Percentiles rank a stretch among this genome's conserved stretches.
Conservation (phyloP, 164 flowering plant genomes). For the Tetrastigma voinierianum region DNA sequence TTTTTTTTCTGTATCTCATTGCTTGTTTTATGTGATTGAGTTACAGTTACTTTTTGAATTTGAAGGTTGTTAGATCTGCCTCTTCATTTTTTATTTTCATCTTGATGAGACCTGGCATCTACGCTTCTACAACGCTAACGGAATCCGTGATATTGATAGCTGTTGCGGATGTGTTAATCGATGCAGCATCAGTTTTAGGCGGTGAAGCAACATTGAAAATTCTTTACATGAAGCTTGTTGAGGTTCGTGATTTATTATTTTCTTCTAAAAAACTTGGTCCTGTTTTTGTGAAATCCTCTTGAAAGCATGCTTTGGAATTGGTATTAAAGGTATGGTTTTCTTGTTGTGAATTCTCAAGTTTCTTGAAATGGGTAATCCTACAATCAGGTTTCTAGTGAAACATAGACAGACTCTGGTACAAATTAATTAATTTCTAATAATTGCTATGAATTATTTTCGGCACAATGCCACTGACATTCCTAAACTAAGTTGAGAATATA, state of each 20-base stretch:
- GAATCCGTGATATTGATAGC: slow-evolving; percentile 51
- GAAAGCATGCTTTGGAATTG: too few species aligned
- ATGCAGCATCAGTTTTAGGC: slow-evolving; percentile 91
- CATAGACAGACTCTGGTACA: too few species aligned
- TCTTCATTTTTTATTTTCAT: slow-evolving; percentile 1
- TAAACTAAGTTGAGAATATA: too few species aligned
- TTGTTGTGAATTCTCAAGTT: too few species aligned
- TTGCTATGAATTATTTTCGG: too few species aligned
- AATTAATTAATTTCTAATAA: too few species aligned
- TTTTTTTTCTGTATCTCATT: not conserved
- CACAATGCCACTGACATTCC: too few species aligned
- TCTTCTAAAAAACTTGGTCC: not conserved
- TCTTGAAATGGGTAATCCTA: too few species aligned
- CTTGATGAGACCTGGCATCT: slow-evolving; percentile 7
- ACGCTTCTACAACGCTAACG: slow-evolving; percentile 16
- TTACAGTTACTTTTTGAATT: slow-evolving; percentile 2
- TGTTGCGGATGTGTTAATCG: slow-evolving; percentile 87
- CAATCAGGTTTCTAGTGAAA: too few species aligned
- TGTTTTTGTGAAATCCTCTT: too few species aligned
- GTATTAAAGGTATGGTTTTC: too few species aligned
- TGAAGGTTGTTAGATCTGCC: slow-evolving; percentile 6
- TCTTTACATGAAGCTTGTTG: slow-evolving; percentile 81
- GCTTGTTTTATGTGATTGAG: slow-evolving; percentile 3
- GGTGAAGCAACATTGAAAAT: slow-evolving; percentile 81
- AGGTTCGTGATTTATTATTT: slow-evolving; percentile 44